Base-by-base conservation (phyloP, 768 basidiomycete species). In the Dentipellis sp. region DNA sequence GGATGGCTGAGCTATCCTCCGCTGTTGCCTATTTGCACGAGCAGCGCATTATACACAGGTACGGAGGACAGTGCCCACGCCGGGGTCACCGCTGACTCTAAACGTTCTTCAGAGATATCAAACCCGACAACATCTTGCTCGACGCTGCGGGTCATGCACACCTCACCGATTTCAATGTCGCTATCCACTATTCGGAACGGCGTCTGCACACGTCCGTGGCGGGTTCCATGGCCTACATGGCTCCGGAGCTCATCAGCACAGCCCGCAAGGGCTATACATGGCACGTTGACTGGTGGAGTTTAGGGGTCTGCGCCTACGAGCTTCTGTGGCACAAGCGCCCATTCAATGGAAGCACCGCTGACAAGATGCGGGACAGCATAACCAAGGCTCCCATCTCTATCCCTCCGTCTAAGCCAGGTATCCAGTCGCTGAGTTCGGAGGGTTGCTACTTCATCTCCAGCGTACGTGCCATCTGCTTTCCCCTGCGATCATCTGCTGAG, bases 151-250 rank as follows among this genome's bases (percentile, higher is more conserved):
- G 97, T 0, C 94, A 99, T 67, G 95, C 91, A 1, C 95, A 98
- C 67, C 75, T 99, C 64, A 98, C 97, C 9, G 97, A 99, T 72
- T 97, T 99, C 75, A 99, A 99, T 66, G 94, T 99, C 62, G 97
- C 95, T 21, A 95, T 98, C 8, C 95, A 98, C 69, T 97, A 93
- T 68, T 95, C 94, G 10, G 89, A 91, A 58, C 79, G 86, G 53
- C 81, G 94, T 37, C 65, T 88, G 58, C 86, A 98, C 69, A 93
- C 91, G 0, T 92, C 91, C 58, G 89, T 99, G 14, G 95, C 97
- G 7, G 97, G 97, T 3, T 94, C 91, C 65, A 94, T 99, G 92
- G 95, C 97, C 0, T 99, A 99, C 73, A 99, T 99, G 97, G 94
- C 94, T 10, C 94, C 95, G 0, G 93, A 99, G 69, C 88, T 99